phyloP scores from a whole-genome alignment of 1,284 basidiomycete species.

The Cutaneotrichosporon arboriforme region DNA sequence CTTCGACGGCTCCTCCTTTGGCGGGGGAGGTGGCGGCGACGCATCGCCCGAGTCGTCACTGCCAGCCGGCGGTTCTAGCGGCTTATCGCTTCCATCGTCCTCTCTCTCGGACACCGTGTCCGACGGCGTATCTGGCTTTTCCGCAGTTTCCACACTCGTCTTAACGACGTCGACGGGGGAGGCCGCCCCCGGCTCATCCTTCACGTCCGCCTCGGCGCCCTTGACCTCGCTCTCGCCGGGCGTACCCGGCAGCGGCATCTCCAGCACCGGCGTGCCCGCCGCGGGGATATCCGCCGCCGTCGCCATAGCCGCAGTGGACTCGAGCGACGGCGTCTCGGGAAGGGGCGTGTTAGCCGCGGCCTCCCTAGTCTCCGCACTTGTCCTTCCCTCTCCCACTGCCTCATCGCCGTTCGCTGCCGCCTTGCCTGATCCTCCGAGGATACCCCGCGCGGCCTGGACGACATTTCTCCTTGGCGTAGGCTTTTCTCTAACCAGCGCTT shows the following conservation, averaged over 20 bases:
- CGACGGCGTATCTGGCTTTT: too few relatives aligned
- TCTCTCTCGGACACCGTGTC: too few relatives aligned
- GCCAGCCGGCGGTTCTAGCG: not conserved
- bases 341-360: not conserved
- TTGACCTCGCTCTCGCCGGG: too few relatives aligned
- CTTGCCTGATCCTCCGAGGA: constrained; percentile 24
- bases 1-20: not conserved
- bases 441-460: constrained; percentile 32
- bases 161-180: not conserved
- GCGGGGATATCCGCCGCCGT: too few relatives aligned
- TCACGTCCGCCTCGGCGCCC: too few relatives aligned
- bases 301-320: too few relatives aligned
- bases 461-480: constrained; percentile 40
- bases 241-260: too few relatives aligned
- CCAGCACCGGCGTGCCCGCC: too few relatives aligned
- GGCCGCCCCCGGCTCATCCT: too few relatives aligned
- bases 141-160: not conserved
- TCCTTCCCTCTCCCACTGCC: not conserved
- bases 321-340: too few relatives aligned
- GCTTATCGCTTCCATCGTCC: not conserved
- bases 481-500: constrained; percentile 74
- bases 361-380: not conserved
- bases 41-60: constrained; percentile 1
- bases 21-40: not conserved
- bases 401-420: too few relatives aligned